Evolutionary conservation across 805 yeast species (phyloP), one percentile per base, ranked within the genome.

Genomic region (Wickerhamiella parazyma): DNA sequence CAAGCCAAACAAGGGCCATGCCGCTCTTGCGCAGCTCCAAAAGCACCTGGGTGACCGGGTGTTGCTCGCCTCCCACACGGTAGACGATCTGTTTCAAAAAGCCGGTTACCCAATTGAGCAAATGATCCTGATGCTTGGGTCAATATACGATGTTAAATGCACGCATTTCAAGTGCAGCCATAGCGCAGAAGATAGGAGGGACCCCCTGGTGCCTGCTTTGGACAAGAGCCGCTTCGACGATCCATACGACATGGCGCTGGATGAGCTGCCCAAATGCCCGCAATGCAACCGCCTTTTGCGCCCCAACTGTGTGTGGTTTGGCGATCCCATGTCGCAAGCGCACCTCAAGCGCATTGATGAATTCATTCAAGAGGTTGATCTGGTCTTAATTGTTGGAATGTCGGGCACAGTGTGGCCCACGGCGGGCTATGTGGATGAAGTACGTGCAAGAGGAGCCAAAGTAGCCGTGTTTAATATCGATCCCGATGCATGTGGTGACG

Each of bases 251-350:
- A 60, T 84, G 1, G 62, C 67, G 3, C 71, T 62, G 38, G 55
- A 60, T 1, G 75, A 74, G 1, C 66, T 84, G 9, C 95, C 95
- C 1, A 70, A 60, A 33, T 86, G 96, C 57, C 94, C 95, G 0
- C 63, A 62, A 9, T 86, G 96, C 56, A 56, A 65, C n/a, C 69
- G 67, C 4, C 56, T 80, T 10, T 61, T 86, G 46, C 66, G 95
- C 18, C 96, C 96, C 0, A 94, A 91, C 0, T 93, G 86, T 3
- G 87, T 85, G 5, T 86, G 95, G 95, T 84, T 80, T 61, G 95
- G 95, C n/a, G 96, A 86, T 60, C 70, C 85, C 12, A 63, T 86
- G 36, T 84, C 94, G 0, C 59, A 82, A 44, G 62, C 62, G 38
- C 70, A 69, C 10, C 71, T 86, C 45, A 78, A 76, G 48, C 63